phyloP scores from a whole-genome alignment of 2,329 filamentous ascomycete genomes.

The Trichoderma sp. region DNA sequence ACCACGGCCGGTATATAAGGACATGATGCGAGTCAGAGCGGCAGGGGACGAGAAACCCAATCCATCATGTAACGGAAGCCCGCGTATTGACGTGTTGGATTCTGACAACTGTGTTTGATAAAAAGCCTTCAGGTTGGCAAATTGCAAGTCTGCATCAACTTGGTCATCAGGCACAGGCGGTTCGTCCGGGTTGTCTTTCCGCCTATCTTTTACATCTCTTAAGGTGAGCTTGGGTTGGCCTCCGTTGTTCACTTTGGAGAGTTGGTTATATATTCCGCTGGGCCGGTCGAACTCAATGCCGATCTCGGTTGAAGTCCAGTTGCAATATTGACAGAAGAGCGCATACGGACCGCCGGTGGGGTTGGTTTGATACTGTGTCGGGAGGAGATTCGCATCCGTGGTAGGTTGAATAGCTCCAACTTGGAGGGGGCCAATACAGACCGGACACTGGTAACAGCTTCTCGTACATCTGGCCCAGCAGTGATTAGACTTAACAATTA shows the following conservation, averaged over 20 bases:
- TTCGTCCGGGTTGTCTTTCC: slow-evolving; percentile 45
- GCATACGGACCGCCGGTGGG: slow-evolving; percentile 61
- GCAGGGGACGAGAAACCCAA: slow-evolving; percentile 70
- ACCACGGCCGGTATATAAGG: slow-evolving; percentile 70
- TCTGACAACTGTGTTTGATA: slow-evolving; percentile 77
- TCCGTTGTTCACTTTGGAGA: slow-evolving; percentile 67
- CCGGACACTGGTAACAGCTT: slow-evolving; percentile 92
- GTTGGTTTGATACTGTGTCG: slow-evolving; percentile 38
- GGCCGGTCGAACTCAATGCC: slow-evolving; percentile 87
- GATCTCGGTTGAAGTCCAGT: slow-evolving; percentile 88
- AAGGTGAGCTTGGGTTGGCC: slow-evolving; percentile 50
- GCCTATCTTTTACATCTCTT: slow-evolving; percentile 52
- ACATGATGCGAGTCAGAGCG: slow-evolving; percentile 86
- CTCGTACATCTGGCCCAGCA: slow-evolving; percentile 68
- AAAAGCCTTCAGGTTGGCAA: slow-evolving; percentile 72
- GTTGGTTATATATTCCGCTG: slow-evolving; percentile 79
- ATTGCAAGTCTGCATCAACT: slow-evolving; percentile 67
- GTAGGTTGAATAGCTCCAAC: slow-evolving; percentile 67
- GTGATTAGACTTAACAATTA: not conserved
- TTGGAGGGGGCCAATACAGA: slow-evolving; percentile 77
- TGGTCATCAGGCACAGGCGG: slow-evolving; percentile 42
- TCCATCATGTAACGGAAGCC: slow-evolving; percentile 41
- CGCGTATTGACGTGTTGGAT: slow-evolving; percentile 50
- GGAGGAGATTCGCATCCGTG: slow-evolving; percentile 44
- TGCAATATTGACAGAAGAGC: slow-evolving; percentile 84